Evolutionary conservation across 306 rosid genomes (phyloP), one percentile per base, ranked within the genome.

Genomic region (Corylus avellana): DNA sequence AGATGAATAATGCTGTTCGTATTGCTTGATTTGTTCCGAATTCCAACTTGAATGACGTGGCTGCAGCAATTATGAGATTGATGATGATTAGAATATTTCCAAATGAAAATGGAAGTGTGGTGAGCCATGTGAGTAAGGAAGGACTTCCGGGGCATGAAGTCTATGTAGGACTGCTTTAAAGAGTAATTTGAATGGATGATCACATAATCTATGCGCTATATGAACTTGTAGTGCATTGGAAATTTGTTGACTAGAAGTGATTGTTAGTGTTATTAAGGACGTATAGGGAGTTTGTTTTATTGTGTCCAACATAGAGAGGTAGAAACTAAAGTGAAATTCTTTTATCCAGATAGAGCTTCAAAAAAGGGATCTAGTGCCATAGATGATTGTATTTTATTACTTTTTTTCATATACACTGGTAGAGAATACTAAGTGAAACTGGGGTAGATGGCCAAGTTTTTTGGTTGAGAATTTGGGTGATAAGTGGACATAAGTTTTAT

Each of bases 261-360:
- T 59, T 25, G 37, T 4, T 22, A 22, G 1, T 12, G 11, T 59
- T 25, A 59, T 59, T 25, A 25, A 59, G 16, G 66, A 59, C 8
- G 13, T 9, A 22, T 59, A 25, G 6, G n/a, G 66, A 59, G 16
- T 32, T 64, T 5, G 4, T 64, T 8, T 37, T 22, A n/a, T 2
- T 58, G 32, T 22, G 64, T 58, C 29, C 32, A 58, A 58, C 37
- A 58, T 2, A 58, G 14, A 58, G 66, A 58, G 13, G 8, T 58
- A 25, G 66, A 58, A 58, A 58, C 37, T 10, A 11, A 58, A 9
- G 66, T 22, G 66, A 58, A 58, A 56, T 42, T 58, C 11, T 58
- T 58, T 22, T 20, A 22, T 58, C 66, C 70, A 64, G 46, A 32
- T 64, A 37, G 70, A 47, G 47, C 22, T 64, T 64, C 70, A 64